Conservation (phyloP, 495 filamentous ascomycete species). For the Friedmanniomyces simplex region DNA sequence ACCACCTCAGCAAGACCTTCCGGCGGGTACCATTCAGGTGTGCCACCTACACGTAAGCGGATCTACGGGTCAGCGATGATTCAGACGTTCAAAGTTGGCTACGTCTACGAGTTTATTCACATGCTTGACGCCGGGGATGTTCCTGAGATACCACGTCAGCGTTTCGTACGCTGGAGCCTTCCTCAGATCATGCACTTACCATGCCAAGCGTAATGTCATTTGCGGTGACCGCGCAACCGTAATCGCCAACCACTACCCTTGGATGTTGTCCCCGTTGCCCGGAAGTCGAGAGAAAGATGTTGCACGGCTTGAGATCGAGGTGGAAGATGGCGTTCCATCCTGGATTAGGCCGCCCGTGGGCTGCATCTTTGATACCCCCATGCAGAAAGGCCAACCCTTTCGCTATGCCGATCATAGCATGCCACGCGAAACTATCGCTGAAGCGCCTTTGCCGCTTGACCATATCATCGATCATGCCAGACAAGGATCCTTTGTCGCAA, state of each 20-base stretch:
- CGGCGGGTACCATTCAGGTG: neutral
- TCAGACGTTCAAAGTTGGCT: neutral
- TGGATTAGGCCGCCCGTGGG: neutral
- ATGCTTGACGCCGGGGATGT: neutral
- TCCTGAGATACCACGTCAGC: neutral
- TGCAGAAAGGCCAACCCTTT: constrained; percentile 5
- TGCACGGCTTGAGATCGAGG: constrained; percentile 1
- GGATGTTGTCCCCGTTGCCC: neutral
- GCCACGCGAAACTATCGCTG: neutral
- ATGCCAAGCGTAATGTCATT: neutral
- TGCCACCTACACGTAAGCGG: neutral
- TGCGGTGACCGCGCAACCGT: constrained; percentile 1
- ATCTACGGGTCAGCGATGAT: neutral
- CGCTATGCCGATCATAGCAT: neutral
- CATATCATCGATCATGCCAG: neutral
- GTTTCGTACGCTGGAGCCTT: too few relatives aligned
- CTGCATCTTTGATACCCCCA: neutral
- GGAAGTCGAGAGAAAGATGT: constrained; percentile 1
- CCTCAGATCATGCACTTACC: neutral
- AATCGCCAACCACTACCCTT: constrained; percentile 10
- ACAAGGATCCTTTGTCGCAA: neutral
- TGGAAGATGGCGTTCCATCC: constrained; percentile 1
- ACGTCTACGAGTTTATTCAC: neutral
- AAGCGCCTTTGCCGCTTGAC: neutral
- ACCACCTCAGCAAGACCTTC: neutral